Conservation (phyloP, 352 stramenopile genomes). For the Chrysophaeum taylorii region DNA sequence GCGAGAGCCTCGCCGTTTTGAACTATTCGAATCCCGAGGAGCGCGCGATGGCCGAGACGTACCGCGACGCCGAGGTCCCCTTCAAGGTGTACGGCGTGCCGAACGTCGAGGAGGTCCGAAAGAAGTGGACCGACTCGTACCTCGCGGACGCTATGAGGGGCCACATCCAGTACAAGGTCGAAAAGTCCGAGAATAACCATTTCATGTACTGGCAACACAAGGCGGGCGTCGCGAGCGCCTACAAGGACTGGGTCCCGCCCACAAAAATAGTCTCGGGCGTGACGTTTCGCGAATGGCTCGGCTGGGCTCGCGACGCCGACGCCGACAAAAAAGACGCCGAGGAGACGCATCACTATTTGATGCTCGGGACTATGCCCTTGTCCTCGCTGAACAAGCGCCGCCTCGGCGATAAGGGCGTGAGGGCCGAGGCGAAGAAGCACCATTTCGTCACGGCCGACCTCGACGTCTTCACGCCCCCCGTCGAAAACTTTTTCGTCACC, state of each 20-base stretch:
- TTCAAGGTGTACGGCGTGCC: slow-evolving; percentile 83
- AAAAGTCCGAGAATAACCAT: slow-evolving; percentile 58
- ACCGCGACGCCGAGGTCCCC: slow-evolving; percentile 75
- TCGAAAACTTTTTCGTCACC: slow-evolving; percentile 55
- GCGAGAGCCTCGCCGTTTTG: background rate
- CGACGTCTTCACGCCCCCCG: slow-evolving; percentile 69
- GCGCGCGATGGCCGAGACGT: slow-evolving; percentile 66
- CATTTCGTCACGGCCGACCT: slow-evolving; percentile 62
- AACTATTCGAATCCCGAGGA: slow-evolving; percentile 53
- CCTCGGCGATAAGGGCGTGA: too few relatives aligned
- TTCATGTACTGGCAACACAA: slow-evolving; percentile 77
- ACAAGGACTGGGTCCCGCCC: slow-evolving; percentile 27
- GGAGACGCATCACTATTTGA: background rate
- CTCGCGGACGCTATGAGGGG: background rate
- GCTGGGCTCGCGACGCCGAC: slow-evolving; percentile 39
- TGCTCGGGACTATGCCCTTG: slow-evolving; percentile 1
- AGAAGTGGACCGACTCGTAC: slow-evolving; percentile 1
- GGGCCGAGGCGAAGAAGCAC: slow-evolving; percentile 18
- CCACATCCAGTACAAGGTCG: background rate
- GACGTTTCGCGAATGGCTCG: slow-evolving; percentile 56
- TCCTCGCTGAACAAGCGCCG: background rate
- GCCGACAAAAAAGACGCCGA: background rate
- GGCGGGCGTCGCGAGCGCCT: background rate
- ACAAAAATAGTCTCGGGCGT: slow-evolving; percentile 49
- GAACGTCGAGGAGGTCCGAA: slow-evolving; percentile 19